These are phyloP conservation scores for Houttuynia cordata DNA, from an alignment of 164 flowering plant species.

Conservation along the genomic window DNA sequence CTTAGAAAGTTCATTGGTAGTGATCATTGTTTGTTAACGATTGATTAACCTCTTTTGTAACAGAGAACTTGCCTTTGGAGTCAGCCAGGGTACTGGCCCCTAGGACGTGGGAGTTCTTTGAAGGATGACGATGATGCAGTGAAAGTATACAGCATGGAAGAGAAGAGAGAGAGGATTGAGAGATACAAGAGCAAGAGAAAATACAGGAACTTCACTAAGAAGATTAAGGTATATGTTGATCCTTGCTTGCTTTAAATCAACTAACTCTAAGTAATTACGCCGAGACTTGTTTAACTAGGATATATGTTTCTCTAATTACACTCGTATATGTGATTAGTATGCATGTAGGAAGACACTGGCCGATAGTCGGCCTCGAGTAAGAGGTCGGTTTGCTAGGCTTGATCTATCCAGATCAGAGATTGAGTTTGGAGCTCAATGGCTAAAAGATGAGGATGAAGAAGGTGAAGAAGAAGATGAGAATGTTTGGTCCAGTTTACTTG, in stretches of 20 bases:
- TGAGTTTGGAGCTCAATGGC: conserved; percentile 20
- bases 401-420: conserved; percentile 32
- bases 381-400: conserved; percentile 73
- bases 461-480: conserved; percentile 58
- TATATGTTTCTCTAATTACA: background rate
- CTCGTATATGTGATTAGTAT: conserved; percentile 37
- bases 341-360: conserved; percentile 82
- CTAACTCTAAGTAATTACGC: too few species aligned
- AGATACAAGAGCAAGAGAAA: conserved; percentile 76
- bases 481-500: conserved; percentile 53
- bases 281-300: background rate
- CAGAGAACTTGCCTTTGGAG: conserved; percentile 20
- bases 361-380: conserved; percentile 64
- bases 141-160: conserved; percentile 62
- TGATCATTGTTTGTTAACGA: too few species aligned
- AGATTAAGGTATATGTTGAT: conserved; percentile 48
- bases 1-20: background rate
- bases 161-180: conserved; percentile 61
- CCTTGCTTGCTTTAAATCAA: too few species aligned
- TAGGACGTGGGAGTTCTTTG: conserved; percentile 45
- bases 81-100: conserved; percentile 35
- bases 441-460: conserved; percentile 44
- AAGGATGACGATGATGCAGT: conserved; percentile 25
- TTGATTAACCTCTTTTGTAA: background rate
- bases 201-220: conserved; percentile 82